Evolutionary conservation across 2,329 filamentous ascomycete species (phyloP).

Genomic region (Dothistroma septosporum): DNA sequence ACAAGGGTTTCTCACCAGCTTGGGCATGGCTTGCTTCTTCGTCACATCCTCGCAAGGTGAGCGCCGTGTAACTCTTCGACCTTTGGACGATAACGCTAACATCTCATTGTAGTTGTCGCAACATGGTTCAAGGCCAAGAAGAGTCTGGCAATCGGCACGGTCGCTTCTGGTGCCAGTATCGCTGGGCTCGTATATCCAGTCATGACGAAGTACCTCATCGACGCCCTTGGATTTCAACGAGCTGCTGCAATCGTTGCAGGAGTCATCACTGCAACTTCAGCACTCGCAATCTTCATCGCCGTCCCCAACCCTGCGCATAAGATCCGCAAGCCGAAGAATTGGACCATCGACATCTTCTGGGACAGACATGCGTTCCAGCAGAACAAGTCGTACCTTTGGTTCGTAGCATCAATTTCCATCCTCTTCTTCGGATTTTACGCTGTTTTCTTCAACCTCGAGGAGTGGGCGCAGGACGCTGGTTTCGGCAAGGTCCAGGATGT

Average conservation of each 20-base stretch:
- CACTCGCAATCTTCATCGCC: slow-evolving; percentile 42
- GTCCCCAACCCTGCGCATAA: slow-evolving; percentile 42
- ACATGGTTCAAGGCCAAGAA: slow-evolving; percentile 49
- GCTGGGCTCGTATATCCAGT: slow-evolving; percentile 42
- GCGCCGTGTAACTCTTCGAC: slow-evolving; percentile 6
- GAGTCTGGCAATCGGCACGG: slow-evolving; percentile 48
- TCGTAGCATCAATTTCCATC: slow-evolving; percentile 44
- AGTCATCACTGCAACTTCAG: slow-evolving; percentile 40
- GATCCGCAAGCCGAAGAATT: slow-evolving; percentile 39
- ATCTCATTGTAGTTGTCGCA: slow-evolving; percentile 39
- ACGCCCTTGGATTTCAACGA: slow-evolving; percentile 43
- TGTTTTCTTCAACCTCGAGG: slow-evolving; percentile 52
- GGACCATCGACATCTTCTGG: slow-evolving; percentile 37
- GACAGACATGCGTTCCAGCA: slow-evolving; percentile 43
- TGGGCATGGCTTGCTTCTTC: slow-evolving; percentile 53
- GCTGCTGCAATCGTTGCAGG: slow-evolving; percentile 42
- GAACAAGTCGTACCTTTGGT: slow-evolving; percentile 43
- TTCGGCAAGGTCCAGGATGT: slow-evolving; percentile 31
- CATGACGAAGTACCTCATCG: slow-evolving; percentile 45
- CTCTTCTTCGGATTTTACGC: slow-evolving; percentile 52
- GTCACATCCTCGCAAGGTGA: slow-evolving; percentile 49
- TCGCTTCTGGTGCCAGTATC: slow-evolving; percentile 49
- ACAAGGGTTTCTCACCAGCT: slow-evolving; percentile 45
- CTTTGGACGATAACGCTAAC: background rate
- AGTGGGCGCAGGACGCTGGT: slow-evolving; percentile 46